Conservation (phyloP, 108 stramenopile genomes). For the Mayamaea pseudoterrestris region DNA sequence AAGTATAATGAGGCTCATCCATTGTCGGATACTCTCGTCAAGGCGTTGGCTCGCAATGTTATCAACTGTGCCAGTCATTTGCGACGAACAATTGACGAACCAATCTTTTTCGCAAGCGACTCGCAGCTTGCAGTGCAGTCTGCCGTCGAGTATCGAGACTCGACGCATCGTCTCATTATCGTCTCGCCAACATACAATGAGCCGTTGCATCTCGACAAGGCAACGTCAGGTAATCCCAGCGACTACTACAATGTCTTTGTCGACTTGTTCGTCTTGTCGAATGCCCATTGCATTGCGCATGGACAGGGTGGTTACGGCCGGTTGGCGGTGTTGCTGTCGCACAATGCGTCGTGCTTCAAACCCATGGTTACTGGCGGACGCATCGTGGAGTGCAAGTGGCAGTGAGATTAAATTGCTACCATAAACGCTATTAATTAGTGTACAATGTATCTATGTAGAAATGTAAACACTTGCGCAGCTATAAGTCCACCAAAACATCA, state of each 20-base stretch:
- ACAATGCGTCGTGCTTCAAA: conserved; percentile 17
- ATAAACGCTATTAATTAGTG: neutral
- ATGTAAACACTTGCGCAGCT: conserved; percentile 1
- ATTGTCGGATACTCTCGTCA: neutral
- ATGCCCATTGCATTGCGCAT: conserved; percentile 20
- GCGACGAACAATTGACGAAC: conserved; percentile 9
- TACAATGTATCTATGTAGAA: conserved; percentile 1
- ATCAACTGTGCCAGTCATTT: conserved; percentile 22
- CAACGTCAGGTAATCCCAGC: conserved; percentile 5
- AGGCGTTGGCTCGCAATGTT: conserved; percentile 17
- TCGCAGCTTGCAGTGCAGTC: conserved; percentile 4
- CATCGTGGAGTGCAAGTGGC: neutral
- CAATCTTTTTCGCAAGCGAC: conserved; percentile 26
- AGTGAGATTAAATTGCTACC: neutral
- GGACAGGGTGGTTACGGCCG: conserved; percentile 32
- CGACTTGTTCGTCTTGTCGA: conserved; percentile 28
- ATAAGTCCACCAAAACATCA: neutral
- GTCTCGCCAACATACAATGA: conserved; percentile 6
- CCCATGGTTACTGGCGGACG: neutral
- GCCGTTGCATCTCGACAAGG: conserved; percentile 20
- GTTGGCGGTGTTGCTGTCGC: conserved; percentile 19
- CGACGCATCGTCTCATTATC: neutral
- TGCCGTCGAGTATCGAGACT: conserved; percentile 7
- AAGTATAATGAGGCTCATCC: conserved; percentile 16
- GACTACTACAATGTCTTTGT: conserved; percentile 27